phyloP scores from a whole-genome alignment of 2,329 filamentous ascomycete genomes.

The Waltergamsia citrina region DNA sequence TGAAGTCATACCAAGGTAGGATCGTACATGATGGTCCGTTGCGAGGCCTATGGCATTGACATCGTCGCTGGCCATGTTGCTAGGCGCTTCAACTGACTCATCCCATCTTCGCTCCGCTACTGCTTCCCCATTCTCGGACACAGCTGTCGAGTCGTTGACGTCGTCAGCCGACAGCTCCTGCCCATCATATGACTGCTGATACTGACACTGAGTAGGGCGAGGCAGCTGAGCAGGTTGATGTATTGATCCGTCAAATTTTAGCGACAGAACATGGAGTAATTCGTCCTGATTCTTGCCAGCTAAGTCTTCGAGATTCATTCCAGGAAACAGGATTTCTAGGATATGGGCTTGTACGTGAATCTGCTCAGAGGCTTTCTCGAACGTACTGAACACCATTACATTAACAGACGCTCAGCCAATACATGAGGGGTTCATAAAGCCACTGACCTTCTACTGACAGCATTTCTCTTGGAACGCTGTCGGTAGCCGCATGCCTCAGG shows the following conservation, averaged over 20 bases:
- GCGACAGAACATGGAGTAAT: constrained; percentile 9
- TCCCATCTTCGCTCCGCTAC: constrained; percentile 17
- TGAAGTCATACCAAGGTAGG: constrained; percentile 56
- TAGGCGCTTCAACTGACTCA: constrained; percentile 14
- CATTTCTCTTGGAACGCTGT: constrained; percentile 17
- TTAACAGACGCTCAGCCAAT: not conserved
- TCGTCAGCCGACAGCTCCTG: constrained; percentile 1
- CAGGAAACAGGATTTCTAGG: constrained; percentile 13
- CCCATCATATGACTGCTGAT: not conserved
- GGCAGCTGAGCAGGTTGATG: not conserved
- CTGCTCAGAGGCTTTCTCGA: constrained; percentile 14
- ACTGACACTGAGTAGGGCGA: not conserved
- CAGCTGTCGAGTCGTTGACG: constrained; percentile 11
- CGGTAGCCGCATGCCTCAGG: constrained; percentile 16
- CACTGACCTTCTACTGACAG: constrained; percentile 16
- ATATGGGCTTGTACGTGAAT: constrained; percentile 12
- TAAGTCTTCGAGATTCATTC: constrained; percentile 8
- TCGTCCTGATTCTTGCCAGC: constrained; percentile 11
- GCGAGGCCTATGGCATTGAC: constrained; percentile 27
- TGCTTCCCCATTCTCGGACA: constrained; percentile 16
- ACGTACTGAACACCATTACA: constrained; percentile 9
- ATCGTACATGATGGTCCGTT: constrained; percentile 44
- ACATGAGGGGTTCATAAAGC: not conserved
- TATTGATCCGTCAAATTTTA: not conserved
- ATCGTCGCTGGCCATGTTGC: constrained; percentile 16